phyloP scores from a whole-genome alignment of 176 grass and related monocot species.

The Oryza officinalis region DNA sequence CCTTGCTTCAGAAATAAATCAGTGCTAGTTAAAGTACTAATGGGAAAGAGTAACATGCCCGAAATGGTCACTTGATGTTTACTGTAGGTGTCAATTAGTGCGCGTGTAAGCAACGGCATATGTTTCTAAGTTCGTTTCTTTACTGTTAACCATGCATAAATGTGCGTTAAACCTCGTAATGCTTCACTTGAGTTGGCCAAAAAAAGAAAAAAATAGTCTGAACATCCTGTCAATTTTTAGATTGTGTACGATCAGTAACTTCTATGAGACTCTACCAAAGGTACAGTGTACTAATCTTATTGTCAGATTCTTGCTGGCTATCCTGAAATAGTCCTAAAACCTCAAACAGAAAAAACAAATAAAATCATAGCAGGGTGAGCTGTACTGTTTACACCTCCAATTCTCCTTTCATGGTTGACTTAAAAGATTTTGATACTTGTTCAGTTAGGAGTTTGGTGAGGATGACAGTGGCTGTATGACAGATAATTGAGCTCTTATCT shows the following conservation, averaged over 20 bases:
- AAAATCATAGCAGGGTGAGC: neutral
- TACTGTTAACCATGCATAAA: conserved; percentile 9
- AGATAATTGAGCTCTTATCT: neutral
- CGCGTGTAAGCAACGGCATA: conserved; percentile 36
- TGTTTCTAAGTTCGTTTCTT: neutral
- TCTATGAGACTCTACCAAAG: neutral
- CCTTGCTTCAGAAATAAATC: neutral
- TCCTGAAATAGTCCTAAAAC: neutral
- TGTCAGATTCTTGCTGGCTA: neutral
- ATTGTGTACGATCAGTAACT: neutral
- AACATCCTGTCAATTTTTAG: neutral
- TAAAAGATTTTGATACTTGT: neutral
- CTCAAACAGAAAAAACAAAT: neutral
- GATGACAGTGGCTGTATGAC: neutral
- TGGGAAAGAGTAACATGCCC: neutral
- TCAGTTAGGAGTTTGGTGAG: conserved; percentile 9
- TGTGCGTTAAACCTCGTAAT: neutral
- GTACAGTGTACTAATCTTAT: neutral
- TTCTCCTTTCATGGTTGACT: neutral
- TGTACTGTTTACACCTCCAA: neutral
- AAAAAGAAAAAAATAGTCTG: neutral
- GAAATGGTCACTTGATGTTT: neutral
- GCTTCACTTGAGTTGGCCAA: neutral
- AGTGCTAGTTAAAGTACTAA: neutral
- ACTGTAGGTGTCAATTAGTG: neutral